Evolutionary conservation across 1,284 basidiomycete genomes (phyloP), one percentile per base, ranked within the genome.

Genomic region (Cryptococcus sp.): DNA sequence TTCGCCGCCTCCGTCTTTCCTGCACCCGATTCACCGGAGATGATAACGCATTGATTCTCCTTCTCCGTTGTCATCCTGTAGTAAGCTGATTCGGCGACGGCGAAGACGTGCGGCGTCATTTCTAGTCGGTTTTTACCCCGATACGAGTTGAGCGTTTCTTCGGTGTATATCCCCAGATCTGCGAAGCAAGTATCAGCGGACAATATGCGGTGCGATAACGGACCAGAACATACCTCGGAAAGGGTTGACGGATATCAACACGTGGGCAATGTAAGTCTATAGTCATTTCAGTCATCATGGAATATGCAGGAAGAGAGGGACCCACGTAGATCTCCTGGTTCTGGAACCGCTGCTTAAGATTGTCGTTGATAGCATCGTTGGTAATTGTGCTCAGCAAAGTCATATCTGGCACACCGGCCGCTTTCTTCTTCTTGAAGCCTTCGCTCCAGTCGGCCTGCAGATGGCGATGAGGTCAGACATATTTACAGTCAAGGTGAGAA

Each of bases 31-130:
- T 99, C 96, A 61, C 96, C 96, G 10, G 95, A 95, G 73, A 99
- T 99, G 80, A 99, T 99, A 57, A 99, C 95, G 78, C 96, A 99
- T 82, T 99, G 96, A 77, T 99, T 99, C 81, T 99, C 95, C 78
- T 95, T 89, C 81, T 99, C 98, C 30, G 93, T 92, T 65, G 92
- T 94, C 96, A 99, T 99, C 78, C 96, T 93, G 82, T 99, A 99
- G 82, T 98, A 99, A 13, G 93, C 88, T 55, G 89, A 86, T 82
- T 99, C 96, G 45, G 96, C 96, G 66, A 99, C 96, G 64, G 90
- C 85, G 80, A 96, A 99, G 47, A 99, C 96, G 81, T 99, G 96
- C 3, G 96, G 96, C 4, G 95, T 89, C 67, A 98, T 90, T 80
- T 99, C 96, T 53, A 99, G 87, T 68, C 96, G 86, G 78, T 99